These are phyloP conservation scores for Pontederia paniculata DNA, from an alignment of 176 grass and related monocot species.

Conservation along the genomic window DNA sequence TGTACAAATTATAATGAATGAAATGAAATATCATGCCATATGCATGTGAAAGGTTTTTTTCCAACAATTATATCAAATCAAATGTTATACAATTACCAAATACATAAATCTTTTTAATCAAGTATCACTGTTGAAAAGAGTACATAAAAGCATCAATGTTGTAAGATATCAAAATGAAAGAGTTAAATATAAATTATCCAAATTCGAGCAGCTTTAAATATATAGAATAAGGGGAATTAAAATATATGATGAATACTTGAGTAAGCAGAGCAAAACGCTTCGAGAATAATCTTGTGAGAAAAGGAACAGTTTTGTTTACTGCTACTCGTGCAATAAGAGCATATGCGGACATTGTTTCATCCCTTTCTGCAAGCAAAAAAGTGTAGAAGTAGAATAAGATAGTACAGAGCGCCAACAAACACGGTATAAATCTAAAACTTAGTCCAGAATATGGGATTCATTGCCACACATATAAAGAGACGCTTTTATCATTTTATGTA, in stretches of 20 bases:
- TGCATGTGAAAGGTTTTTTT: too few relatives aligned
- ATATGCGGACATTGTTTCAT: conserved; percentile 87
- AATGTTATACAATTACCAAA: too few relatives aligned
- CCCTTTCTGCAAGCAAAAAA: conserved; percentile 61
- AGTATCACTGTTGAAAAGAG: too few relatives aligned
- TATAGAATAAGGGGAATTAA: not conserved
- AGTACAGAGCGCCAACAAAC: not conserved
- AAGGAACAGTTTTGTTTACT: conserved; percentile 64
- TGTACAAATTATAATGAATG: too few relatives aligned
- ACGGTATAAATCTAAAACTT: not conserved
- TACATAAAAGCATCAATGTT: not conserved
- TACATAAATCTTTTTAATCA: too few relatives aligned
- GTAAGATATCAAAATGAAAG: not conserved
- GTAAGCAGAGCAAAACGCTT: conserved; percentile 54
- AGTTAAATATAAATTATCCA: not conserved
- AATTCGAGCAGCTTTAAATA: conserved; percentile 6
- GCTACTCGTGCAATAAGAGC: conserved; percentile 80
- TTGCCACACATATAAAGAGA: too few relatives aligned
- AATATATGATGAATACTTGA: conserved; percentile 43
- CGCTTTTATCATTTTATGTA: too few relatives aligned
- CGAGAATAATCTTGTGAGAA: conserved; percentile 66
- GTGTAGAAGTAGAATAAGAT: conserved; percentile 16
- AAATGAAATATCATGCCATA: too few relatives aligned
- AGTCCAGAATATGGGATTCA: too few relatives aligned
- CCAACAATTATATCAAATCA: too few relatives aligned